Evolutionary conservation across 441 rosid species (phyloP).

Genomic region (Populus hybrid): DNA sequence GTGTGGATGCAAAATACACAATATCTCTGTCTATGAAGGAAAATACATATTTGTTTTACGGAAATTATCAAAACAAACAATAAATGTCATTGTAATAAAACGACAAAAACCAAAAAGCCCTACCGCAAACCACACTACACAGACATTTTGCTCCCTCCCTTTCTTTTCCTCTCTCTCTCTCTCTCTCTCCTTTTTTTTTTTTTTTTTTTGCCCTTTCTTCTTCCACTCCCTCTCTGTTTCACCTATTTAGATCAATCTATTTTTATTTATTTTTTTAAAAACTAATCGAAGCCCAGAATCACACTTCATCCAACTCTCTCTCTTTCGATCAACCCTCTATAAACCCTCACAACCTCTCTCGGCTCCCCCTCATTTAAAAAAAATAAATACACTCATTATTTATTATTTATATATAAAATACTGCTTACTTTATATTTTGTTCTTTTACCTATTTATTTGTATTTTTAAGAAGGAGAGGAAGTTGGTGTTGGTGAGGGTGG

Average conservation of each 20-base stretch:
- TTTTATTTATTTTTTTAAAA: too few relatives aligned
- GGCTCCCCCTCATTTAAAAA: neutral
- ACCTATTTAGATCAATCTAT: too few relatives aligned
- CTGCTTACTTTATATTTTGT: neutral
- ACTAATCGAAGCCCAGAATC: neutral
- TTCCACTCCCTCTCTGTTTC: neutral
- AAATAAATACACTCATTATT: neutral
- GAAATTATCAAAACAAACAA: too few relatives aligned
- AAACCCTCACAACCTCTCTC: neutral
- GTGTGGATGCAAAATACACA: too few relatives aligned
- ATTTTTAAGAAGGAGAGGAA: neutral
- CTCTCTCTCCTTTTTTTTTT: neutral
- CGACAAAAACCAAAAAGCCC: slow-evolving; percentile 22
- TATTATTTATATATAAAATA: neutral
- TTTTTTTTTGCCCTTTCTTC: neutral
- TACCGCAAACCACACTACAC: neutral
- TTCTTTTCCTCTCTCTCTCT: neutral
- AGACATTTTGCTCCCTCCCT: neutral
- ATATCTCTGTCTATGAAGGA: neutral
- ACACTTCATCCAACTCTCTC: neutral
- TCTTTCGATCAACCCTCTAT: neutral
- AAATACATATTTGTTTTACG: neutral
- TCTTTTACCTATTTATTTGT: neutral
- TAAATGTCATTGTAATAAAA: neutral
- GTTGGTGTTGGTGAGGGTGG: slow-evolving; percentile 17